Evolutionary conservation across 306 rosid species (phyloP).

Genomic region (Trifolium repens): DNA sequence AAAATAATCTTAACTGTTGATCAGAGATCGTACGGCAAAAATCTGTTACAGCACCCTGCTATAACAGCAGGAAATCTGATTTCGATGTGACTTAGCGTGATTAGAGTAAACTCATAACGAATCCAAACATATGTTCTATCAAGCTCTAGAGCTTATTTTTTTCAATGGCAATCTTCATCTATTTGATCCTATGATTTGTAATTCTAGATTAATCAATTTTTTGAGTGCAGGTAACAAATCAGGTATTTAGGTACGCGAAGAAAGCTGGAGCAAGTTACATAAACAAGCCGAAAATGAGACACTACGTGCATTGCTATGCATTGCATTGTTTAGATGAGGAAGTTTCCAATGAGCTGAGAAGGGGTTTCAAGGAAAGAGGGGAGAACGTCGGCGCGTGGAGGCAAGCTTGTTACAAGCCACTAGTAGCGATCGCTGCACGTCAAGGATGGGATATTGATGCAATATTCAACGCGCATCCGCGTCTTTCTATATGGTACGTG

Average conservation of each 20-base stretch:
- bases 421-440: slow-evolving; percentile 74
- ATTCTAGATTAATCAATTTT: not conserved
- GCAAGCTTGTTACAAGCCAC: slow-evolving; percentile 82
- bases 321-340: slow-evolving; percentile 85
- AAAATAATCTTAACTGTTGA: no score
- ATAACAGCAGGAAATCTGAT: no score
- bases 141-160: no score
- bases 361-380: slow-evolving; percentile 73
- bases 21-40: no score
- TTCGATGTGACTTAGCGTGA: no score
- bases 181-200: no score
- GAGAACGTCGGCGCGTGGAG: slow-evolving; percentile 95
- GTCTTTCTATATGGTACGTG: slow-evolving; percentile 86
- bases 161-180: no score
- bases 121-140: no score
- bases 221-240: slow-evolving; percentile 74
- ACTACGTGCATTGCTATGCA: slow-evolving; percentile 95
- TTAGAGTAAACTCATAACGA: no score
- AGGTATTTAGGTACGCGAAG: slow-evolving; percentile 86
- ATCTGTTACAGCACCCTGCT: no score
- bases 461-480: slow-evolving; percentile 82
- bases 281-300: slow-evolving; percentile 98
- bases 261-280: slow-evolving; percentile 92
- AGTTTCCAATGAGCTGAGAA: slow-evolving; percentile 70
- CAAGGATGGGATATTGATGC: slow-evolving; percentile 97